Base-by-base conservation (phyloP, 176 grass and related monocot genomes). In the Musa troglodytarum region DNA sequence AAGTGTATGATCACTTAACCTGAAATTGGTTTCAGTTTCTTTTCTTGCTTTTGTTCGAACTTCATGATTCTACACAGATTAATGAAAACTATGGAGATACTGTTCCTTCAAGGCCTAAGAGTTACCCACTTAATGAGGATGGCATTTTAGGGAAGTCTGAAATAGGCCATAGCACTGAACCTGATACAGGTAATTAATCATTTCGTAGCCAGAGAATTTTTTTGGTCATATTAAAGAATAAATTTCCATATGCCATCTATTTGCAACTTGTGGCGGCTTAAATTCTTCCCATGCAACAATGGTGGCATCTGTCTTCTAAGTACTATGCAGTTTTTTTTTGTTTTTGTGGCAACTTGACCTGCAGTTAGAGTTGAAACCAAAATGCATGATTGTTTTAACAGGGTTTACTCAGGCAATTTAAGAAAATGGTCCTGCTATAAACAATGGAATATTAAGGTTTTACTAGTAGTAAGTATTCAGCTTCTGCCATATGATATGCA, bases 81-180 rank as follows among this genome's bases (percentile, higher is more conserved):
- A 97, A 84, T 88, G 87, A 88, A 68, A 61, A 80, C 56, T 88
- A 83, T 81, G 86, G 88, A 64, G 84, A 85, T 59, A 89, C 90
- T 74, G 70, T 93, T 85, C 88, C 70, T 71, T 78, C 86, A 62
- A 87, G 85, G 61, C 54, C 74, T 74, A 83, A 83, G 77, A 69
- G 76, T 83, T 59, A 69, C 55, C 71, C 52, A 9, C 62, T 80
- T 63, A 69, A 80, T 71, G 84, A 83, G 49, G 80, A 86, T 81
- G 83, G 73, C 70, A 74, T 22, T 78, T 69, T 68, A 89, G 89
- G 84, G 88, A 87, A 73, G 43, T 17, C 69, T 77, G 64, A 56
- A 16, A 13, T 75, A 75, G 17, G 56, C 66, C 61, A 51, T 63
- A 17, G 15, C 63, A 22, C 49, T 49, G 57, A 20, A 80, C 4